Evolutionary conservation across 441 rosid species (phyloP).

Genomic region (Pelargonium myrrhifolium): DNA sequence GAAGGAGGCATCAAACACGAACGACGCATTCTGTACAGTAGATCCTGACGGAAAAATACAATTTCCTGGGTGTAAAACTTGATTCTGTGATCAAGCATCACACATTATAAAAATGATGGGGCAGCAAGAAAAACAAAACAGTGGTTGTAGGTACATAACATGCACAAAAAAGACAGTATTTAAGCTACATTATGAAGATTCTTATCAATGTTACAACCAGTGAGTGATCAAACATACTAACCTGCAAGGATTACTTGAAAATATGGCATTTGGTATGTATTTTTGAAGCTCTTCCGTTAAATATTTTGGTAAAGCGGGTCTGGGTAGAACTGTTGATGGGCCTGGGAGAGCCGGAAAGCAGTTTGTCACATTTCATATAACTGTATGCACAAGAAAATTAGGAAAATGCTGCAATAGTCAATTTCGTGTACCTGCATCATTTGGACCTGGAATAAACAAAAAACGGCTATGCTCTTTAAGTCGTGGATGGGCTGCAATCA

Average conservation of each 20-base stretch:
- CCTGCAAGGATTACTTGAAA: constrained; percentile 97
- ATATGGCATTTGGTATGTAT: constrained; percentile 65
- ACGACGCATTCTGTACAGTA: constrained; percentile 87
- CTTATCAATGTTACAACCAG: constrained; percentile 6
- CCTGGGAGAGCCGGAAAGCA: constrained; percentile 41
- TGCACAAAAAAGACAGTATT: neutral
- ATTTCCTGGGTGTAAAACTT: constrained; percentile 88
- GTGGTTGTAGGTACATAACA: neutral
- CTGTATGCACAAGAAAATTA: neutral
- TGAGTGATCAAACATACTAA: constrained; percentile 20
- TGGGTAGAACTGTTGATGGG: constrained; percentile 76
- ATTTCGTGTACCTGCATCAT: constrained; percentile 62
- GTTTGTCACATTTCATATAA: constrained; percentile 6
- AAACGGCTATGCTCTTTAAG: constrained; percentile 62
- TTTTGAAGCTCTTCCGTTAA: constrained; percentile 66
- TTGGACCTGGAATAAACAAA: constrained; percentile 85
- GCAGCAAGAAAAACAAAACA: neutral
- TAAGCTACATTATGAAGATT: neutral
- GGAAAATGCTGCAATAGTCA: constrained; percentile 4
- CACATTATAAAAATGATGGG: neutral
- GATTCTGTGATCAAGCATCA: constrained; percentile 44
- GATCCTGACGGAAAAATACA: constrained; percentile 80
- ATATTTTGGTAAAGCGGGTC: constrained; percentile 68
- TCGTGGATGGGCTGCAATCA: constrained; percentile 63
- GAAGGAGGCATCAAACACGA: constrained; percentile 86